Base-by-base conservation (phyloP, 163 green algal genomes). In the Chloromonas sp. region DNA sequence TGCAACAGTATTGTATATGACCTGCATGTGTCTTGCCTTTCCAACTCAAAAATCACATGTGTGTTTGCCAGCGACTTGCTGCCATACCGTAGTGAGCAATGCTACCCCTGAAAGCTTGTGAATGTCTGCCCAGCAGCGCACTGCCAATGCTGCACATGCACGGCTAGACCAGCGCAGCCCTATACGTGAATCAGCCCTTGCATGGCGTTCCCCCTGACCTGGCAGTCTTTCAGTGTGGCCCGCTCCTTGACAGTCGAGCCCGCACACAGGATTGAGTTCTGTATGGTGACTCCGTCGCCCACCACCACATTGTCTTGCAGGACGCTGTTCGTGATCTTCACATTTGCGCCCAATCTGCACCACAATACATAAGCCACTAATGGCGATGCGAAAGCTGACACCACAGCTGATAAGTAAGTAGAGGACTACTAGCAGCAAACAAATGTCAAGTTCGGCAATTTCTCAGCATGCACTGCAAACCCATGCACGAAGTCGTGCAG, bases 291-390 rank as follows among this genome's bases (percentile, higher is more conserved):
- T 82, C 92, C 92, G 81, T 98, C 94, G 1, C 87, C 93, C 3
- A 98, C 77, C 2, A 85, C 85, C n/a, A 96, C 92, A 62, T 88
- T 85, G 71, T 82, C 83, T 11, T 85, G 76, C 13, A 97, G 82
- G 70, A 98, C 92, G 78, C 89, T 92, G 89, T 97, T 97, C 62
- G 95, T 92, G 11, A 99, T 93, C 90, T 98, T 97, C 76, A 95
- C 92, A 78, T 91, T 93, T 78, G 85, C 89, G 59, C 93, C 94
- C n/a, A 98, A 87, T 81, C 90, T 93, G 91, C 3, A 74, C 36
- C 5, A 5, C 5, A 74, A 11, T 11, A 74, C 66, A 74, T 5
- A 11, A 74, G 14, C 70, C 14, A 61, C 81, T 57, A 2, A 81
- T 60, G 13, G 77, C 77, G 77, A 13, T 57, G 77, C 3, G 77